A percentile compares a stretch with the other conserved stretches of the same genome.
Evolutionary conservation across 2,329 filamentous ascomycete species (phyloP).

Genomic region (Claviceps capensis): DNA sequence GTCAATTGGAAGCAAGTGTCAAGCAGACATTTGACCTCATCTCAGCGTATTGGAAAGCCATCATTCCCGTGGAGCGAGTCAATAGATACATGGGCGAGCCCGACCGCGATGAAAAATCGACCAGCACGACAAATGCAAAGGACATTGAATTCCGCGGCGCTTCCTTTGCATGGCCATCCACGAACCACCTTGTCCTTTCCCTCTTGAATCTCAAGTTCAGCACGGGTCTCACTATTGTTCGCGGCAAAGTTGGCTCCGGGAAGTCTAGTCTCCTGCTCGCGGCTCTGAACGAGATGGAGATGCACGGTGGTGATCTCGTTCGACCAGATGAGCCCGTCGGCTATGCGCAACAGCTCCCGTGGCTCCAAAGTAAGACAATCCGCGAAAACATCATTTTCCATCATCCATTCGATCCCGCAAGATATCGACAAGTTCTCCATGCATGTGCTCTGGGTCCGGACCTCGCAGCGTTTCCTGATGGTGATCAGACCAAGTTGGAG

Average conservation of each 20-base stretch:
- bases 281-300: constrained; percentile 52
- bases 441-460: constrained; percentile 46
- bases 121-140: constrained; percentile 17
- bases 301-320: constrained; percentile 34
- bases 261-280: constrained; percentile 48
- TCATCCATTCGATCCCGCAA: constrained; percentile 34
- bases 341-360: constrained; percentile 47
- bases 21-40: constrained; percentile 64
- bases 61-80: constrained; percentile 69
- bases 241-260: constrained; percentile 45
- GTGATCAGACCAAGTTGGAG: constrained; percentile 45
- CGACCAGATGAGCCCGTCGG: constrained; percentile 37
- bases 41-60: constrained; percentile 65
- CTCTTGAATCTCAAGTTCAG: constrained; percentile 32
- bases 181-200: constrained; percentile 35
- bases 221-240: constrained; percentile 39
- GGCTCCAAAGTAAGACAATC: constrained; percentile 53
- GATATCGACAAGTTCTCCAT: constrained; percentile 47
- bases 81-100: constrained; percentile 80
- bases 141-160: constrained; percentile 46
- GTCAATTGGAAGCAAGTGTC: constrained; percentile 58
- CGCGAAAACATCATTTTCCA: constrained; percentile 52
- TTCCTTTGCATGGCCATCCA: constrained; percentile 69
- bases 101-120: constrained; percentile 46
- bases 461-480: constrained; percentile 39